Base-by-base conservation (phyloP, 2,329 filamentous ascomycete genomes). In the Zymoseptoria crescenta region DNA sequence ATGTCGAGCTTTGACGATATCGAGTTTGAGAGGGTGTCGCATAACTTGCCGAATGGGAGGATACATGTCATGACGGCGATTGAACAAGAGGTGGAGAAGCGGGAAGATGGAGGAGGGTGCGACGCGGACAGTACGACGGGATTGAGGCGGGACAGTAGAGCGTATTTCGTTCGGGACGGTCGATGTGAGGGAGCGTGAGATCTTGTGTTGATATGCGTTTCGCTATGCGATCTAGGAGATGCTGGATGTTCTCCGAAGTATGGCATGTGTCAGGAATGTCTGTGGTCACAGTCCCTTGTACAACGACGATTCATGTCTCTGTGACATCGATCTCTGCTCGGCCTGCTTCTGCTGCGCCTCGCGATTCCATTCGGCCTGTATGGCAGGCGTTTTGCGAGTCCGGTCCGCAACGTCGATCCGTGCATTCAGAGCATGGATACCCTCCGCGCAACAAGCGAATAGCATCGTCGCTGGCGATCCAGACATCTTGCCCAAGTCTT, bases 41-140 rank as follows among this genome's bases (percentile, higher is more conserved):
- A 57, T 45, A 24, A 56, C 3, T 35, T 56, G 19, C 54, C 58
- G 19, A 50, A 56, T 55, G 62, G 58, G 24, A 58, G 57, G 53
- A 65, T 62, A 29, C 62, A 62, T 45, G 62, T 63, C 16, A 45
- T 59, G 60, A 64, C 57, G 45, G 56, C 57, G 10, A 65, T 65
- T 56, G 62, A 64, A 52, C 60, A 64, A 45, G 54, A 64, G 49
- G 58, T 59, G n/a, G 58, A 62, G 50, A 61, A 24, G 28, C 30
- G 49, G n/a, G 28, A 52, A 16, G 59, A 55, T 35, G 45, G 35
- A 41, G 35, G n/a, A 45, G 35, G 35, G 35, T 45, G 16, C 35
- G 35, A 45, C 16, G n/a, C 35, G 35, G 35, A 45, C 13, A 45
- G 35, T 16, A 45, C 35, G 6, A 45, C 35, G 16, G 35, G 35